phyloP scores from a whole-genome alignment of 305 asterid genomes.

The Vinca major region DNA sequence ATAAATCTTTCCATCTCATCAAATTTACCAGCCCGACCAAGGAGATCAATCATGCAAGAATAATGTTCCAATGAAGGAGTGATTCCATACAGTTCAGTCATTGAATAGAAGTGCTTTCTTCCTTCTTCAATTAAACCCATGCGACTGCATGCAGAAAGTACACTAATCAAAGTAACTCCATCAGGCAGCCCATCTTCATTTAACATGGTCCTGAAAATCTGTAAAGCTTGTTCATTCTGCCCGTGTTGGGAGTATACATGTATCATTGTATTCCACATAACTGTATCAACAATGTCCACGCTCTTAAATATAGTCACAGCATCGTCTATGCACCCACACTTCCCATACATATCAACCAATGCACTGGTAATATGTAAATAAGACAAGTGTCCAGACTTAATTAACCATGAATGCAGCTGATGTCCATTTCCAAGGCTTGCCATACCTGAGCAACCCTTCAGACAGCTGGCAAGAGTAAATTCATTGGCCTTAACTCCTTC shows the following conservation, averaged over 20 bases:
- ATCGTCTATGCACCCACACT: slow-evolving; percentile 62
- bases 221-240: slow-evolving; percentile 55
- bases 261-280: slow-evolving; percentile 81
- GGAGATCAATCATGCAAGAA: slow-evolving; percentile 74
- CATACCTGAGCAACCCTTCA: slow-evolving; percentile 53
- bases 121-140: slow-evolving; percentile 72
- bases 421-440: slow-evolving; percentile 66
- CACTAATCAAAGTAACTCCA: slow-evolving; percentile 51
- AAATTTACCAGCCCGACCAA: slow-evolving; percentile 71
- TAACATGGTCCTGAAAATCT: slow-evolving; percentile 47
- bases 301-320: slow-evolving; percentile 53
- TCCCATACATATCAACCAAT: slow-evolving; percentile 71
- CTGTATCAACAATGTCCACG: slow-evolving; percentile 37
- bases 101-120: slow-evolving; percentile 36
- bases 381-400: slow-evolving; percentile 42
- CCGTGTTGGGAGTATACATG: slow-evolving; percentile 67
- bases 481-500: slow-evolving; percentile 55
- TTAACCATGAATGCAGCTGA: slow-evolving; percentile 55
- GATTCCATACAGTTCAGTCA: slow-evolving; percentile 46
- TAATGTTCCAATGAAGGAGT: slow-evolving; percentile 59
- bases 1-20: slow-evolving; percentile 52
- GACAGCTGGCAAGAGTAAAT: slow-evolving; percentile 67
- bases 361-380: slow-evolving; percentile 57
- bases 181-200: slow-evolving; percentile 41
- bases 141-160: slow-evolving; percentile 84